Evolutionary conservation across 1,139 yeast species (phyloP).

Genomic region (Schizosaccharomyces versatilis): DNA sequence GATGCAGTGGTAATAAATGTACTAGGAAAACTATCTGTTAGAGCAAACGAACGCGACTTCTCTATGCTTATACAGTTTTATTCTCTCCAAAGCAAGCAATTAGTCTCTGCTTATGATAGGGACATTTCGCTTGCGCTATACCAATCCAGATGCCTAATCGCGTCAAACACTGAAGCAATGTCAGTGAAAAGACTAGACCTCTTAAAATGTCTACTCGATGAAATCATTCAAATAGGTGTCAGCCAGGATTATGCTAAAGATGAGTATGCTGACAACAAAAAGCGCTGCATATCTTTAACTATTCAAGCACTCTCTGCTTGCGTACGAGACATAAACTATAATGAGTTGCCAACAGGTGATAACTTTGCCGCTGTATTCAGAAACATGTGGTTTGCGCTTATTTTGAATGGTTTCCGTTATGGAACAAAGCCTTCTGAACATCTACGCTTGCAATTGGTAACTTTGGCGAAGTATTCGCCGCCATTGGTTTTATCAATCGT

Average conservation of each 20-base stretch:
- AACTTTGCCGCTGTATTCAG: conserved; percentile 28
- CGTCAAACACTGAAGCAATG: not conserved
- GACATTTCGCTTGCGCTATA: not conserved
- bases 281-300: not conserved
- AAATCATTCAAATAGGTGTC: not conserved
- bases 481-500: conserved; percentile 77
- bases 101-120: not conserved
- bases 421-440: conserved; percentile 27
- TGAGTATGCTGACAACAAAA: not conserved
- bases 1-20: not conserved
- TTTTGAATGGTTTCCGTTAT: conserved; percentile 62
- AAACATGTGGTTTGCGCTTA: conserved; percentile 86
- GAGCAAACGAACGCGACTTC: not conserved
- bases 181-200: not conserved
- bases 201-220: not conserved
- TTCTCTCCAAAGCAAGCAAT: not conserved
- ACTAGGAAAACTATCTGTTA: not conserved
- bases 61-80: not conserved
- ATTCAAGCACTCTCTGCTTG: not conserved
- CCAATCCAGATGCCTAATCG: not conserved
- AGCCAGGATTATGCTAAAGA: not conserved
- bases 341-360: not conserved
- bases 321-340: not conserved
- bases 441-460: conserved; percentile 24
- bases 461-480: conserved; percentile 69